Evolutionary conservation across 768 basidiomycete species (phyloP).

Genomic region (Phanerodontia chrysosporium): DNA sequence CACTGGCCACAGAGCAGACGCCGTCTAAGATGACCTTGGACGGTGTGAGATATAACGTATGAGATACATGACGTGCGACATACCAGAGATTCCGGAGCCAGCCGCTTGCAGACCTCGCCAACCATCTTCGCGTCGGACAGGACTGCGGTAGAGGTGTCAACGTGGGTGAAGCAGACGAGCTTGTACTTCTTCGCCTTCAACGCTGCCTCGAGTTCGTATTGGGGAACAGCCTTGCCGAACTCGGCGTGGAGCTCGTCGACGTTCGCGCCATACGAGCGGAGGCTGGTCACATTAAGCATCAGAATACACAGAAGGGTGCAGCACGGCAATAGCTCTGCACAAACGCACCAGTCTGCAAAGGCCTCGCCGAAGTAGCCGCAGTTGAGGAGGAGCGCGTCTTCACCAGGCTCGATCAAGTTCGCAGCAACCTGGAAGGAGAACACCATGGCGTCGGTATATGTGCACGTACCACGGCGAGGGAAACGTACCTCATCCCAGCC

Average conservation of each 20-base stretch:
- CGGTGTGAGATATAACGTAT: not conserved
- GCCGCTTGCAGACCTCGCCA: slow-evolving; percentile 61
- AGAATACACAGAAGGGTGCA: too few relatives aligned
- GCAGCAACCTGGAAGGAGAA: slow-evolving; percentile 62
- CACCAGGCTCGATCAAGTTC: slow-evolving; percentile 82
- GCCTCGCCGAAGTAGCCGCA: slow-evolving; percentile 94
- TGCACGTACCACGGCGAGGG: not conserved
- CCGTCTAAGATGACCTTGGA: slow-evolving; percentile 77
- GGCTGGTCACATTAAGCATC: slow-evolving; percentile 36
- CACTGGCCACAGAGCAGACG: slow-evolving; percentile 95
- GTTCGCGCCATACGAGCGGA: slow-evolving; percentile 84
- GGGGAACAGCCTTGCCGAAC: slow-evolving; percentile 70
- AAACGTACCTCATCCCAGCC: slow-evolving; percentile 87
- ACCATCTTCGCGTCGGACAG: slow-evolving; percentile 80
- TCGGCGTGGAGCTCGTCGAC: slow-evolving; percentile 82
- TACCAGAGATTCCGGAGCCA: slow-evolving; percentile 85
- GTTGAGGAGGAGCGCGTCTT: slow-evolving; percentile 78
- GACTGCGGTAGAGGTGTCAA: slow-evolving; percentile 90
- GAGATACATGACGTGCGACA: slow-evolving; percentile 13
- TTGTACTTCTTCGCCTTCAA: slow-evolving; percentile 82
- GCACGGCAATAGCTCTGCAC: not conserved
- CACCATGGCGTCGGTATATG: not conserved
- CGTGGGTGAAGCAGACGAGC: slow-evolving; percentile 89
- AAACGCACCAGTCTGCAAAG: slow-evolving; percentile 76
- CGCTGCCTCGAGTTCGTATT: slow-evolving; percentile 58